Conservation (phyloP, 1,139 yeast genomes). For the Kazachstania sp. region DNA sequence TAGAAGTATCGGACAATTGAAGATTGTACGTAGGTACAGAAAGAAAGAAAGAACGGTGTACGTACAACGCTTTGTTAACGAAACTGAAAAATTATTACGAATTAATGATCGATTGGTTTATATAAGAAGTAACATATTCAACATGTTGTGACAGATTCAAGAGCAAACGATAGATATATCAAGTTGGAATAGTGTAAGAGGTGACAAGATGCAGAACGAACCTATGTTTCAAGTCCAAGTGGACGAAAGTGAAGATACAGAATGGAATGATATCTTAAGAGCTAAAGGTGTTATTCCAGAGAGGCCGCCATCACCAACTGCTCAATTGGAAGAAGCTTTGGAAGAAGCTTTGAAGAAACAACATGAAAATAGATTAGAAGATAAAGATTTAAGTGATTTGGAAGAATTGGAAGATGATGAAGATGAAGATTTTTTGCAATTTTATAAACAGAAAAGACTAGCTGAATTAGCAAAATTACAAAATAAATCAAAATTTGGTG, state of each 20-base stretch:
- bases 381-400: constrained; percentile 65
- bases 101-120: not conserved
- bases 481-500: constrained; percentile 61
- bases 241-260: constrained; percentile 93
- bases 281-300: constrained; percentile 89
- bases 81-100: not conserved
- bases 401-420: constrained; percentile 75
- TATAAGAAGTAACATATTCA: too few species aligned
- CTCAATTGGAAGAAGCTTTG: constrained; percentile 75
- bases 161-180: too few species aligned
- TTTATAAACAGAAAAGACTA: constrained; percentile 69
- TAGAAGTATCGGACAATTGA: too few species aligned
- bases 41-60: too few species aligned
- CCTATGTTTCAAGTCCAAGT: constrained; percentile 60
- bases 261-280: constrained; percentile 94
- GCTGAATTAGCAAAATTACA: constrained; percentile 58
- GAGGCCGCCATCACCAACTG: constrained; percentile 82
- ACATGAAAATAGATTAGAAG: constrained; percentile 50
- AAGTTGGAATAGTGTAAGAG: too few species aligned
- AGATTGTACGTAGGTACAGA: too few species aligned
- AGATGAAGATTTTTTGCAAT: constrained; percentile 65
- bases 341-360: constrained; percentile 74
- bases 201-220: constrained; percentile 31
- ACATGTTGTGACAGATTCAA: too few species aligned
- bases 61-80: not conserved